Evolutionary conservation across 2,329 filamentous ascomycete genomes (phyloP).

Genomic region (Polychaeton citri): DNA sequence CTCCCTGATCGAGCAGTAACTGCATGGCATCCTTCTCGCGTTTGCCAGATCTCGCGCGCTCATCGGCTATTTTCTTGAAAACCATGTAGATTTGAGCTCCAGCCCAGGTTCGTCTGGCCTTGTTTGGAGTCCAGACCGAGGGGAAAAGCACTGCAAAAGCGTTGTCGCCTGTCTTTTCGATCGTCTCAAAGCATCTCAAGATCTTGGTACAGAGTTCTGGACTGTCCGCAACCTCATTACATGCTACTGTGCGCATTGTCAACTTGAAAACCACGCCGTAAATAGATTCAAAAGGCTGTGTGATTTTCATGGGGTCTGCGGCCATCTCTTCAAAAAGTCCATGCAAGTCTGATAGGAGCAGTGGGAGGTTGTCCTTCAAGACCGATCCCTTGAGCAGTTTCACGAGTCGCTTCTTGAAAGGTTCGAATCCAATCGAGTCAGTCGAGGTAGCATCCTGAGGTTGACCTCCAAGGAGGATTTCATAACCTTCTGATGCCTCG

Average conservation of each 20-base stretch:
- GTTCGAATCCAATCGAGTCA: conserved; percentile 8
- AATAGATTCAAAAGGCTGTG: conserved; percentile 42
- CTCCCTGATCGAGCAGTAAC: conserved; percentile 38
- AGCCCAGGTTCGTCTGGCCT: conserved; percentile 31
- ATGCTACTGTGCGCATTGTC: conserved; percentile 44
- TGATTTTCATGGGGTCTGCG: conserved; percentile 21
- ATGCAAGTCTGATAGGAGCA: conserved; percentile 31
- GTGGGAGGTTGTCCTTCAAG: conserved; percentile 22
- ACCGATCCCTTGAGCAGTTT: conserved; percentile 15
- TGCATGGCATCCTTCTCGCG: conserved; percentile 40
- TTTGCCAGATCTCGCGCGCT: conserved; percentile 29
- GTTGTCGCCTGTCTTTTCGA: conserved; percentile 30
- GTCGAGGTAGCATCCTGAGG: conserved; percentile 8
- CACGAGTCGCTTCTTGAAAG: conserved; percentile 14
- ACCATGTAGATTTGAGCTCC: conserved; percentile 37
- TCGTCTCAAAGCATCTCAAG: conserved; percentile 32
- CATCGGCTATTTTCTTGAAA: conserved; percentile 35
- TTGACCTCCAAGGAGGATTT: conserved; percentile 12
- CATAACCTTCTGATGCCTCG: conserved; percentile 31
- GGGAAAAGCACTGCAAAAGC: conserved; percentile 39
- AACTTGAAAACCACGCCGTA: conserved; percentile 42
- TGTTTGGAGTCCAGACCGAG: conserved; percentile 33
- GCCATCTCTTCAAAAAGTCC: conserved; percentile 25
- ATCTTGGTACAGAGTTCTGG: conserved; percentile 28
- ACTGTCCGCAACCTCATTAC: conserved; percentile 40